Percentiles rank a stretch among this genome's conserved stretches.
phyloP scores from a whole-genome alignment of 129 eudicot genomes.

The Saussurea involucrata region DNA sequence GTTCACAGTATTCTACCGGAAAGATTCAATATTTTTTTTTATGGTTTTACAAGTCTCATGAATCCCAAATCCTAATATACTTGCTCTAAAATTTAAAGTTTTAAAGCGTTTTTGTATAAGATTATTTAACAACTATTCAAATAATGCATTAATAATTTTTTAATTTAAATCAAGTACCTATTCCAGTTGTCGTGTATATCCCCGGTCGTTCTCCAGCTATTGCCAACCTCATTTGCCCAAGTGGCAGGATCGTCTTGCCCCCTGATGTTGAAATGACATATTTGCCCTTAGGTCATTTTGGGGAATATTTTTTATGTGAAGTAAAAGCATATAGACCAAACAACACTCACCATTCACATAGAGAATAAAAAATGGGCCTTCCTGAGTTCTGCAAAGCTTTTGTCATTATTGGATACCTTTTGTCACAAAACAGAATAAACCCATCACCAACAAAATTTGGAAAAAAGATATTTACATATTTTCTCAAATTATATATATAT shows the following conservation, averaged over 20 bases:
- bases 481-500: no score
- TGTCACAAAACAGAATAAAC: conserved; percentile 3
- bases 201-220: conserved; percentile 99
- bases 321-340: not conserved
- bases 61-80: no score
- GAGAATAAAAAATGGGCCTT: conserved; percentile 70
- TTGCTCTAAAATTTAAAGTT: no score
- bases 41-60: no score
- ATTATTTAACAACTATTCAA: no score
- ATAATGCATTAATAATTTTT: no score
- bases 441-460: not conserved
- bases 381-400: conserved; percentile 77
- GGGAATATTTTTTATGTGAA: not conserved
- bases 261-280: conserved; percentile 39
- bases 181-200: conserved; percentile 78
- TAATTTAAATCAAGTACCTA: conserved; percentile 38
- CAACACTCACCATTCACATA: conserved; percentile 83
- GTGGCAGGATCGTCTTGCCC: conserved; percentile 93
- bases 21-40: no score
- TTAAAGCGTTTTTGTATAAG: no score
- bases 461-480: not conserved
- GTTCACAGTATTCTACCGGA: no score
- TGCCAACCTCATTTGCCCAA: conserved; percentile 71
- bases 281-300: conserved; percentile 8
- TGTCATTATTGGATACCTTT: conserved; percentile 81